phyloP scores from a whole-genome alignment of 2,329 filamentous ascomycete species.

The Fonsecaea monophora region DNA sequence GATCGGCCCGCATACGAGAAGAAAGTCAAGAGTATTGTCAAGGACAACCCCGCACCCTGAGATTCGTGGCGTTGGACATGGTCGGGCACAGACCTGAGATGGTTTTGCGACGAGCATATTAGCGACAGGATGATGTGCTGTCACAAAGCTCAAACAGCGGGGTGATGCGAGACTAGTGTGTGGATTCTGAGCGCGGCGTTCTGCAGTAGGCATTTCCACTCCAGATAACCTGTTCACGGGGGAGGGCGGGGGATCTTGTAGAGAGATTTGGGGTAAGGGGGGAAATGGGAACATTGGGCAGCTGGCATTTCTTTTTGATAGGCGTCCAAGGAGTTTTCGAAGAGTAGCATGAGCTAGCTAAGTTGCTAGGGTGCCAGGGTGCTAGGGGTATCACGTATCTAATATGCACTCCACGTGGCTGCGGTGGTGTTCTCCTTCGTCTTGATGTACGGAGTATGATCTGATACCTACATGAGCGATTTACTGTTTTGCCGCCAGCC shows the following conservation, averaged over 20 bases:
- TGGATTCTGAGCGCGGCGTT: conserved; percentile 29
- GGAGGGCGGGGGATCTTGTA: conserved; percentile 20
- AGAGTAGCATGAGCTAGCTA: background rate
- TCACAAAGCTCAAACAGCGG: conserved; percentile 7
- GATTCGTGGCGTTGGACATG: background rate
- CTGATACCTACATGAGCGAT: conserved; percentile 4
- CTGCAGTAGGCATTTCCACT: conserved; percentile 15
- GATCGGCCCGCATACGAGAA: conserved; percentile 86
- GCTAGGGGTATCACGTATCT: too few species aligned
- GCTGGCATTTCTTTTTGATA: background rate
- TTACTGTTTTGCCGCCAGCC: background rate
- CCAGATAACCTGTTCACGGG: conserved; percentile 8
- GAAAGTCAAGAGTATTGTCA: conserved; percentile 83
- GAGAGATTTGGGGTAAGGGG: conserved; percentile 15
- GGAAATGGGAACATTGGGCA: background rate
- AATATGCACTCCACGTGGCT: conserved; percentile 26
- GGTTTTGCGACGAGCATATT: conserved; percentile 20
- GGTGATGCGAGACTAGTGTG: conserved; percentile 16
- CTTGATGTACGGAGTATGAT: background rate
- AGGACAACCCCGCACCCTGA: conserved; percentile 77
- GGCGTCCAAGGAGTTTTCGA: conserved; percentile 1
- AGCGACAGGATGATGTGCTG: conserved; percentile 21
- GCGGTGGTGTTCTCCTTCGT: conserved; percentile 7
- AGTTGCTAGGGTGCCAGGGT: background rate
- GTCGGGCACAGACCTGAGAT: conserved; percentile 1